Conservation (phyloP, 148 eudicot genomes). For the Tetragonia tetragonoides region DNA sequence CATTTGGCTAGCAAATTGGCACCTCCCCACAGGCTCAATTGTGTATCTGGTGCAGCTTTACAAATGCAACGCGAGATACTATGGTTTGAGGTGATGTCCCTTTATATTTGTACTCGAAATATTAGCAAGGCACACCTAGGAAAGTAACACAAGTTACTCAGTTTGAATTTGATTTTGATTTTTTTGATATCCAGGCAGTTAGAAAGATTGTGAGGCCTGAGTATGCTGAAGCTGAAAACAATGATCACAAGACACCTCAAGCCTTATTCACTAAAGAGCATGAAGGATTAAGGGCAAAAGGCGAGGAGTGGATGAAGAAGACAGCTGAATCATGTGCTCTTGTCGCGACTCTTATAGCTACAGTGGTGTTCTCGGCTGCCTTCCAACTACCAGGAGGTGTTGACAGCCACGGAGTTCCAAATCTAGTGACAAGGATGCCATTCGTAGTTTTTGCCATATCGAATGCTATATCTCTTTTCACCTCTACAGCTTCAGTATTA, state of each 20-base stretch:
- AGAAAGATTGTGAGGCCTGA: slow-evolving; percentile 18
- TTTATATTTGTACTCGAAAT: no score
- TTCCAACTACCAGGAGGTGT: slow-evolving; percentile 23
- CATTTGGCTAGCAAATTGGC: slow-evolving; percentile 40
- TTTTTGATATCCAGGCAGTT: slow-evolving; percentile 13
- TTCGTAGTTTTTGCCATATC: slow-evolving; percentile 16
- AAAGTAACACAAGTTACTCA: no score
- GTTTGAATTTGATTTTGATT: no score
- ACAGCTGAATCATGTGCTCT: slow-evolving; percentile 24
- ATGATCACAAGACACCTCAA: slow-evolving; percentile 2
- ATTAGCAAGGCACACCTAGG: no score
- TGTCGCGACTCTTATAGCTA: slow-evolving; percentile 21
- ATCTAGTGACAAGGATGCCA: not conserved
- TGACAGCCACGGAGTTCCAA: slow-evolving; percentile 10
- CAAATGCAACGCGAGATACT: slow-evolving; percentile 46
- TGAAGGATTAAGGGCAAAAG: slow-evolving; percentile 16
- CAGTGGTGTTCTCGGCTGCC: slow-evolving; percentile 26
- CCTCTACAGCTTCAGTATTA: no score
- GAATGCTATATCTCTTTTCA: slow-evolving; percentile 28
- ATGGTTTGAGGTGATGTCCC: slow-evolving; percentile 38
- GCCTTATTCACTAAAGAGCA: slow-evolving; percentile 23
- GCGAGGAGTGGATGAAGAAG: slow-evolving; percentile 28
- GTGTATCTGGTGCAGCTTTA: slow-evolving; percentile 41
- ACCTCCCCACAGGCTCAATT: slow-evolving; percentile 28
- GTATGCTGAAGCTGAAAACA: slow-evolving; percentile 13